Conservation (phyloP, 306 rosid genomes). For the Lathyrus sativus region DNA sequence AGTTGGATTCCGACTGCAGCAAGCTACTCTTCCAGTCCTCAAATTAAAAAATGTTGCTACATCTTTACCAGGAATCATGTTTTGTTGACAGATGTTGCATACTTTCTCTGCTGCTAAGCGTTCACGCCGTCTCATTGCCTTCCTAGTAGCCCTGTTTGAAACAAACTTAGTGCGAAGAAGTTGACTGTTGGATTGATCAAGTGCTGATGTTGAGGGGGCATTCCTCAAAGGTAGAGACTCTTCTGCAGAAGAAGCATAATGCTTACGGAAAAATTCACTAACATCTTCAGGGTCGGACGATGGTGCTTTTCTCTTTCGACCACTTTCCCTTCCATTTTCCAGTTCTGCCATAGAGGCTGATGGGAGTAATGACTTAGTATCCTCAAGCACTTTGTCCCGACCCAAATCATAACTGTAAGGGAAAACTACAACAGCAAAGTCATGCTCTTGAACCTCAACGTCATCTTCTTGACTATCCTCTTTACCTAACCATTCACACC, state of each 20-base stretch:
- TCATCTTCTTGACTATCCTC: constrained; percentile 37
- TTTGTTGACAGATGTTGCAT: constrained; percentile 89
- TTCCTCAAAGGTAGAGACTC: constrained; percentile 58
- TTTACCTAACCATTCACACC: constrained; percentile 96
- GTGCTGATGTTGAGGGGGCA: constrained; percentile 45
- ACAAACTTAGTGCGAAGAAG: constrained; percentile 56
- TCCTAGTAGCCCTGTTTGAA: constrained; percentile 67
- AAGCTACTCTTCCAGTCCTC: constrained; percentile 75
- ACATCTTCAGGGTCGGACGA: constrained; percentile 62
- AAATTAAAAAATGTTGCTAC: constrained; percentile 78
- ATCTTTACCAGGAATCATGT: constrained; percentile 93
- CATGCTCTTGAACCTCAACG: constrained; percentile 54
- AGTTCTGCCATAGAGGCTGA: constrained; percentile 47
- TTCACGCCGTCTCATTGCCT: constrained; percentile 74
- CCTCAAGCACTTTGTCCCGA: constrained; percentile 59
- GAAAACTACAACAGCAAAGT: constrained; percentile 67
- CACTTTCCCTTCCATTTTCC: constrained; percentile 40
- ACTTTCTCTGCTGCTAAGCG: constrained; percentile 77
- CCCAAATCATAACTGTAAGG: constrained; percentile 69
- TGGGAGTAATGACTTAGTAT: constrained; percentile 51
- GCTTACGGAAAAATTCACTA: constrained; percentile 54
- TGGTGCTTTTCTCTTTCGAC: constrained; percentile 60
- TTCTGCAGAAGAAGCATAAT: constrained; percentile 63
- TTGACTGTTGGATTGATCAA: constrained; percentile 54
- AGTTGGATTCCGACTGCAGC: constrained; percentile 77